These are phyloP conservation scores for Pichia insulana DNA, from an alignment of 805 yeast species.

Conservation along the genomic window DNA sequence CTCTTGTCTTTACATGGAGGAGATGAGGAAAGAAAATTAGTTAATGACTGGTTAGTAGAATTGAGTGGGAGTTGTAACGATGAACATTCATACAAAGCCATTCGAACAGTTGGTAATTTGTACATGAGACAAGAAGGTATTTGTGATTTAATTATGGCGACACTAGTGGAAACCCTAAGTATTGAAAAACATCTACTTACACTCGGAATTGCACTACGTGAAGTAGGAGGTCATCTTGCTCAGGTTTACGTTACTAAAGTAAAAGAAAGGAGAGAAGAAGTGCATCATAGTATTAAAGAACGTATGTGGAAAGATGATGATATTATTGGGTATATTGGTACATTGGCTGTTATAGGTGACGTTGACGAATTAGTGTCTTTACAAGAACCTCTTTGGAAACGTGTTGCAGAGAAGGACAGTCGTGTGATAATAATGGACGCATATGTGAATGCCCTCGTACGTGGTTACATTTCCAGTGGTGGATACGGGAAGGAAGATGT, in stretches of 20 bases:
- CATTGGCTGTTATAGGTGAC: neutral
- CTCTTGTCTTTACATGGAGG: slow-evolving; percentile 45
- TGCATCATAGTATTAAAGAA: neutral
- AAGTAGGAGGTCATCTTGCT: neutral
- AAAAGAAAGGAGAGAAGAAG: neutral
- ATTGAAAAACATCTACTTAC: slow-evolving; percentile 3
- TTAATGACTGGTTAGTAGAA: neutral
- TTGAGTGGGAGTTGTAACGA: slow-evolving; percentile 1
- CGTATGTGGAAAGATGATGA: slow-evolving; percentile 3
- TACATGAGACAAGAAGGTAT: slow-evolving; percentile 46
- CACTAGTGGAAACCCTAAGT: neutral
- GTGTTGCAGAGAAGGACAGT: neutral
- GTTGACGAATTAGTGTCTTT: slow-evolving; percentile 1
- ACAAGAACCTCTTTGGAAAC: neutral
- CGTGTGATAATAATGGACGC: slow-evolving; percentile 2
- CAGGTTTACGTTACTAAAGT: neutral
- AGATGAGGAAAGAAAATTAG: neutral
- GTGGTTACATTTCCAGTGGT: no score
- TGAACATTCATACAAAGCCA: slow-evolving; percentile 58
- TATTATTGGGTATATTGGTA: neutral
- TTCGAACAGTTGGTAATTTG: slow-evolving; percentile 81
- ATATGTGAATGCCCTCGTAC: neutral
- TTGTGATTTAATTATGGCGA: neutral
- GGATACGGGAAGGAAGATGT: no score
- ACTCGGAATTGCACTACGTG: slow-evolving; percentile 1